Evolutionary conservation across 2,329 filamentous ascomycete genomes (phyloP).

Genomic region (Parafenestella ontariensis): DNA sequence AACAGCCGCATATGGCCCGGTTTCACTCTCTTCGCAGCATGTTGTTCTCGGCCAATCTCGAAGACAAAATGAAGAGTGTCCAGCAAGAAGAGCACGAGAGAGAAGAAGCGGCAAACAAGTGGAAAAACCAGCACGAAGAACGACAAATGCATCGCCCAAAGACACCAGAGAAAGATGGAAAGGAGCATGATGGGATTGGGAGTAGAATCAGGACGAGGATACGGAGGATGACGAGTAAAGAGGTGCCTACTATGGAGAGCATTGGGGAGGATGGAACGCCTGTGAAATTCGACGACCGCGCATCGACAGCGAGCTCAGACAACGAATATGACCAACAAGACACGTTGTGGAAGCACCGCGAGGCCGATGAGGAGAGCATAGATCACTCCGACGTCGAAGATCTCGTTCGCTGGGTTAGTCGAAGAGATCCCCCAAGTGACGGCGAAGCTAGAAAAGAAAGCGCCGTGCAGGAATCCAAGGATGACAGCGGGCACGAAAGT

Average conservation of each 20-base stretch:
- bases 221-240: conserved; percentile 39
- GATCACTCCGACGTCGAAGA: conserved; percentile 44
- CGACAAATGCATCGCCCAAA: conserved; percentile 35
- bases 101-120: conserved; percentile 28
- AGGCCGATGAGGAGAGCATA: conserved; percentile 33
- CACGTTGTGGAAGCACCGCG: conserved; percentile 4
- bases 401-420: conserved; percentile 43
- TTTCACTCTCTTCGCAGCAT: conserved; percentile 46
- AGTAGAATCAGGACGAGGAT: conserved; percentile 35
- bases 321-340: conserved; percentile 18
- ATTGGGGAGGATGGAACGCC: conserved; percentile 26
- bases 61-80: conserved; percentile 32
- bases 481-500: conserved; percentile 38
- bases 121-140: conserved; percentile 38
- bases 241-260: conserved; percentile 31
- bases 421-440: conserved; percentile 37
- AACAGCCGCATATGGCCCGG: conserved; percentile 37
- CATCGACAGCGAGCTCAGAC: conserved; percentile 34
- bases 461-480: conserved; percentile 9
- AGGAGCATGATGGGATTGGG: conserved; percentile 27
- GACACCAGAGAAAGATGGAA: conserved; percentile 28
- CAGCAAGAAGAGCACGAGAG: conserved; percentile 25
- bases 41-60: conserved; percentile 41
- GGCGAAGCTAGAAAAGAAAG: conserved; percentile 25
- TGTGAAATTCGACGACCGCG: conserved; percentile 22